Conservation (phyloP, 75 land plant genomes). For the Azolla pinnata region DNA sequence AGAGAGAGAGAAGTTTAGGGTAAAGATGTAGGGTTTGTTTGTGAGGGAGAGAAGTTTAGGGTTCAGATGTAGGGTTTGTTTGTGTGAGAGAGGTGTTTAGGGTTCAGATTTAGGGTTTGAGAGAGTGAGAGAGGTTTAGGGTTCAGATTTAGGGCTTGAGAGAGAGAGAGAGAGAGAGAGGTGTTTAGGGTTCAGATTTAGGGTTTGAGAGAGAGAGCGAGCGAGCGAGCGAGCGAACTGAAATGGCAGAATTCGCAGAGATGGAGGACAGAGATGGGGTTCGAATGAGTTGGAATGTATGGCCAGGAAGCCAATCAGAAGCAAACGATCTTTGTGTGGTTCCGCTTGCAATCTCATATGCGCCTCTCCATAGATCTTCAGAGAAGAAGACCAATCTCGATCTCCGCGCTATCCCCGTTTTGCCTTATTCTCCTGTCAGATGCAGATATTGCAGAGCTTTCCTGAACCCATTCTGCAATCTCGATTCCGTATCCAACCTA, state of each 20-base stretch:
- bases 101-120: too few species aligned
- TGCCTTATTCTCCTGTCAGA: conserved; percentile 82
- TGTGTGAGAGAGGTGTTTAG: too few species aligned
- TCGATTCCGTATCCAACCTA: conserved; percentile 75
- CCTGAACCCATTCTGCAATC: conserved; percentile 72
- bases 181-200: background rate
- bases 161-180: conserved; percentile 1
- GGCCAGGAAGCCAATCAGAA: conserved; percentile 67
- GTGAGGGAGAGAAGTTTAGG: too few species aligned
- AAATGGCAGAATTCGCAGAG: conserved; percentile 85
- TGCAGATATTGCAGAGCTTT: conserved; percentile 86
- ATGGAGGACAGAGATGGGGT: conserved; percentile 77
- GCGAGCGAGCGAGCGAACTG: background rate
- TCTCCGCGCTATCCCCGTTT: conserved; percentile 27
- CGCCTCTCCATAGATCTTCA: conserved; percentile 46
- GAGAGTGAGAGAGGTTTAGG: background rate
- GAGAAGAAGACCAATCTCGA: too few species aligned
- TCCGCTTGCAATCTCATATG: conserved; percentile 71
- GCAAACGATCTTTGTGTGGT: conserved; percentile 52
- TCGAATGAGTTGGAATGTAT: conserved; percentile 95
- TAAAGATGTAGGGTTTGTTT: too few species aligned
- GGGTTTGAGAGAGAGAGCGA: background rate
- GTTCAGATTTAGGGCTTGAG: background rate
- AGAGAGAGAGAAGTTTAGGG: too few species aligned
- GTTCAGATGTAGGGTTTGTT: too few species aligned